These are phyloP conservation scores for Clonostachys rosea DNA, from an alignment of 2,329 filamentous ascomycete genomes.

Conservation along the genomic window DNA sequence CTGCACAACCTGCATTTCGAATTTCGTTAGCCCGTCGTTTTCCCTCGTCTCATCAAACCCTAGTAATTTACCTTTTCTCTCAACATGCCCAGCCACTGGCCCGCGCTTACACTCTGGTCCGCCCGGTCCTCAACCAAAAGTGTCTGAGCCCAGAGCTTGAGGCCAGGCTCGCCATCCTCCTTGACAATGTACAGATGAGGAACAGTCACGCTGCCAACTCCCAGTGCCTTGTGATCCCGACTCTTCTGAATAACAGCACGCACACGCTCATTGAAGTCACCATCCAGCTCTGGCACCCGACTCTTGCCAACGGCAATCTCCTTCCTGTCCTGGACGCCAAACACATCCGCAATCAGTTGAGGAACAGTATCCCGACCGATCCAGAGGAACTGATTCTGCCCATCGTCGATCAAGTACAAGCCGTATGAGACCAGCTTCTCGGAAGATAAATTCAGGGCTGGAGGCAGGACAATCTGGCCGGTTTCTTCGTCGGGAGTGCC, in stretches of 20 bases:
- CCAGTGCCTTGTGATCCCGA: conserved; percentile 77
- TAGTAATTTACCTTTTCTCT: conserved; percentile 76
- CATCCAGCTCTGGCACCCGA: conserved; percentile 79
- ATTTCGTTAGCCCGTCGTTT: too few species aligned
- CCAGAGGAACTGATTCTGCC: conserved; percentile 97
- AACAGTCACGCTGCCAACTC: conserved; percentile 88
- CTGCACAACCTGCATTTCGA: conserved; percentile 22
- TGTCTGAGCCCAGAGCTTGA: conserved; percentile 96
- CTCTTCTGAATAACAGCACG: conserved; percentile 90
- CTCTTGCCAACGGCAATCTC: conserved; percentile 90
- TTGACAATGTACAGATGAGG: conserved; percentile 91
- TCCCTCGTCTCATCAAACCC: too few species aligned
- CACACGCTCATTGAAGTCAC: conserved; percentile 94
- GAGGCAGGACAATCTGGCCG: conserved; percentile 84
- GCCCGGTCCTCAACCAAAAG: conserved; percentile 91
- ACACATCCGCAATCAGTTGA: conserved; percentile 83
- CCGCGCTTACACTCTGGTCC: conserved; percentile 87
- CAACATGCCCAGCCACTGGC: conserved; percentile 87
- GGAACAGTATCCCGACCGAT: conserved; percentile 89
- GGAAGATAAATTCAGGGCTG: conserved; percentile 79
- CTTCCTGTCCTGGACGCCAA: conserved; percentile 78
- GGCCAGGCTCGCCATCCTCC: conserved; percentile 90
- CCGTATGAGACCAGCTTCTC: conserved; percentile 85
- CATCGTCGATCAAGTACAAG: conserved; percentile 93
- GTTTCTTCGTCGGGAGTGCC: conserved; percentile 81